phyloP scores from a whole-genome alignment of 2,329 filamentous ascomycete genomes.

The Fusarium sp. region DNA sequence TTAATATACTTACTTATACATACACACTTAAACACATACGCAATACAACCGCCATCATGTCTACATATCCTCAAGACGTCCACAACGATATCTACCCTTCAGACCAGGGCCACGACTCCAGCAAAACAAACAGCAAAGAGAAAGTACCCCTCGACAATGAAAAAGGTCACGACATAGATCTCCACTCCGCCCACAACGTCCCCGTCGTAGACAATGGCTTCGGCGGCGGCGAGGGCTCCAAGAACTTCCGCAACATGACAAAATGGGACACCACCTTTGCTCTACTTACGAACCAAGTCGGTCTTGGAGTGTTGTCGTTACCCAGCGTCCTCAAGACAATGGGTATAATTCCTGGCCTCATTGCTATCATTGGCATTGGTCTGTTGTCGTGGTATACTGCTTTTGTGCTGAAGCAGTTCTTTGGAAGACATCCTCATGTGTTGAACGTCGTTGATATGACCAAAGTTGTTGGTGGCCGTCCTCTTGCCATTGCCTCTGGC shows the following conservation, averaged over 20 bases:
- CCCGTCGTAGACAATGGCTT: conserved; percentile 43
- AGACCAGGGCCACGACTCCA: conserved; percentile 39
- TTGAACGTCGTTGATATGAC: conserved; percentile 77
- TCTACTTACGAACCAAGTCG: conserved; percentile 49
- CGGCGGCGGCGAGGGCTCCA: conserved; percentile 42
- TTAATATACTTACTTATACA: background rate
- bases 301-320: conserved; percentile 68
- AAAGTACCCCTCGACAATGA: conserved; percentile 35
- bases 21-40: background rate
- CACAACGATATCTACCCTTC: conserved; percentile 40
- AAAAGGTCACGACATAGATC: conserved; percentile 19
- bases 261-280: conserved; percentile 48
- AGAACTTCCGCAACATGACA: conserved; percentile 47
- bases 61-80: conserved; percentile 26
- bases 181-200: conserved; percentile 28
- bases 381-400: conserved; percentile 72
- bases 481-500: conserved; percentile 46
- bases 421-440: conserved; percentile 72
- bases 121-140: conserved; percentile 42
- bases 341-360: conserved; percentile 73
- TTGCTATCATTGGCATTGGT: conserved; percentile 71
- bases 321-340: conserved; percentile 75
- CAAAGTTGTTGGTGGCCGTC: conserved; percentile 56
- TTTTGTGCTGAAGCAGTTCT: conserved; percentile 68
- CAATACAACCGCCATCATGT: conserved; percentile 25